Percentiles rank a stretch among this genome's conserved stretches.
phyloP scores from a whole-genome alignment of 495 filamentous ascomycete genomes.

The Hyaloscypha variabilis region DNA sequence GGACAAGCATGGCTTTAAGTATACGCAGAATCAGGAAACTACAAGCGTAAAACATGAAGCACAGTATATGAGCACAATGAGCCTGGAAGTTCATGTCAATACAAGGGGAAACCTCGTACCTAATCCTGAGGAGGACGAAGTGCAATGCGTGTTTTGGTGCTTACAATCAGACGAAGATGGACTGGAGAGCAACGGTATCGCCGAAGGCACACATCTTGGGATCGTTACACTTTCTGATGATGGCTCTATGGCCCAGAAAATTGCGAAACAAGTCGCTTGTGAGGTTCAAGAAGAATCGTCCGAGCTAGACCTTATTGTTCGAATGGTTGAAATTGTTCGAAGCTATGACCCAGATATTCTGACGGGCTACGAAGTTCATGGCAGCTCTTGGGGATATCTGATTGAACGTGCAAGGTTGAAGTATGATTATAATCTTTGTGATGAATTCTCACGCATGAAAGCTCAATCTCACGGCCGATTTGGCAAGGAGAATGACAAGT shows the following conservation, averaged over 20 bases:
- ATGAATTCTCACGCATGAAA: conserved; percentile 89
- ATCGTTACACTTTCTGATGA: conserved; percentile 66
- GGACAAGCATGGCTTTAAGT: conserved; percentile 83
- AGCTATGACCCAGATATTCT: conserved; percentile 88
- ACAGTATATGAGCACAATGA: conserved; percentile 97
- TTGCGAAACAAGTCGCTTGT: conserved; percentile 52
- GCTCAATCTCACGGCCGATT: conserved; percentile 77
- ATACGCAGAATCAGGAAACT: conserved; percentile 75
- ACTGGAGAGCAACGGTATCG: conserved; percentile 51
- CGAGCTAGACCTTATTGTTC: conserved; percentile 82
- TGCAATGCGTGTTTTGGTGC: conserved; percentile 91
- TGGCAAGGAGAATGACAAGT: conserved; percentile 83
- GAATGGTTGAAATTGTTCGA: conserved; percentile 85
- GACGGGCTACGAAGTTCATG: conserved; percentile 94
- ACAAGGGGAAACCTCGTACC: conserved; percentile 78
- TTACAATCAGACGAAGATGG: conserved; percentile 71
- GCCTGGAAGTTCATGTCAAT: conserved; percentile 93
- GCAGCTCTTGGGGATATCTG: conserved; percentile 90
- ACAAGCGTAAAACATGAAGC: conserved; percentile 82
- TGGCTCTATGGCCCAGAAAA: conserved; percentile 50
- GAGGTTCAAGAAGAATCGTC: conserved; percentile 73
- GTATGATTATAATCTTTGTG: conserved; percentile 87
- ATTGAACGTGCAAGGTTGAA: conserved; percentile 85
- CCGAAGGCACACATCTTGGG: conserved; percentile 57
- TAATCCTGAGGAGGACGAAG: conserved; percentile 87